Percentiles rank a stretch among this genome's conserved stretches.
Conservation (phyloP, 768 basidiomycete genomes). For the Roridomyces roridus region DNA sequence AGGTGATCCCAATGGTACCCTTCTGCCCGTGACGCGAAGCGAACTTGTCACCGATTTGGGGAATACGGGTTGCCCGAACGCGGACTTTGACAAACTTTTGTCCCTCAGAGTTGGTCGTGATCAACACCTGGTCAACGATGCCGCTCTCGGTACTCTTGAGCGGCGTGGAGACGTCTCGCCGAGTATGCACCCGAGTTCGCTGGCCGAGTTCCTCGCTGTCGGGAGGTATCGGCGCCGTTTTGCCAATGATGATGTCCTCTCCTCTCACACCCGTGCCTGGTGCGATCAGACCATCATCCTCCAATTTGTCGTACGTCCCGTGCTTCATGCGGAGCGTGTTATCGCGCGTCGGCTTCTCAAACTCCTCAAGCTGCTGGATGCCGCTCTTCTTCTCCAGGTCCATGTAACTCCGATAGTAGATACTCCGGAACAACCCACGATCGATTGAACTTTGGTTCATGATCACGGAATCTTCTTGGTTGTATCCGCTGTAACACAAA, state of each 20-base stretch:
- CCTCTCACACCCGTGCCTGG: slow-evolving; percentile 94
- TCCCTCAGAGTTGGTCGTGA: slow-evolving; percentile 95
- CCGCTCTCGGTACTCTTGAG: slow-evolving; percentile 98
- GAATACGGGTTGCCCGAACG: slow-evolving; percentile 93
- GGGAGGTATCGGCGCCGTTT: slow-evolving; percentile 95
- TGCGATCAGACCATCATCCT: slow-evolving; percentile 94
- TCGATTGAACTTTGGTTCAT: slow-evolving; percentile 99
- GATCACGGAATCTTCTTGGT: slow-evolving; percentile 99
- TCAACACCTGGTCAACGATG: slow-evolving; percentile 95
- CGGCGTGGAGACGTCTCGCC: slow-evolving; percentile 96
- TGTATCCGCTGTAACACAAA: slow-evolving; percentile 98
- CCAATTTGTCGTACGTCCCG: slow-evolving; percentile 98
- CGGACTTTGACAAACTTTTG: slow-evolving; percentile 99
- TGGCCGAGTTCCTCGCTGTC: slow-evolving; percentile 98
- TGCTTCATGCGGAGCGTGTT: slow-evolving; percentile 96
- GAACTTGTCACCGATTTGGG: slow-evolving; percentile 99
- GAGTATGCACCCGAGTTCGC: slow-evolving; percentile 89
- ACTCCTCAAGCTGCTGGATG: slow-evolving; percentile 89
- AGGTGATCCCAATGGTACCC: slow-evolving; percentile 99
- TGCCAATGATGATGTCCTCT: slow-evolving; percentile 99
- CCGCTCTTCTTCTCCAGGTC: slow-evolving; percentile 98
- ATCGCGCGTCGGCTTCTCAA: slow-evolving; percentile 94
- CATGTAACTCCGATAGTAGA: slow-evolving; percentile 98
- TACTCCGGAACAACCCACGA: slow-evolving; percentile 96
- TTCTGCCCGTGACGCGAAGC: slow-evolving; percentile 99